phyloP scores from a whole-genome alignment of 148 eudicot species.

The Persicaria maculosa region DNA sequence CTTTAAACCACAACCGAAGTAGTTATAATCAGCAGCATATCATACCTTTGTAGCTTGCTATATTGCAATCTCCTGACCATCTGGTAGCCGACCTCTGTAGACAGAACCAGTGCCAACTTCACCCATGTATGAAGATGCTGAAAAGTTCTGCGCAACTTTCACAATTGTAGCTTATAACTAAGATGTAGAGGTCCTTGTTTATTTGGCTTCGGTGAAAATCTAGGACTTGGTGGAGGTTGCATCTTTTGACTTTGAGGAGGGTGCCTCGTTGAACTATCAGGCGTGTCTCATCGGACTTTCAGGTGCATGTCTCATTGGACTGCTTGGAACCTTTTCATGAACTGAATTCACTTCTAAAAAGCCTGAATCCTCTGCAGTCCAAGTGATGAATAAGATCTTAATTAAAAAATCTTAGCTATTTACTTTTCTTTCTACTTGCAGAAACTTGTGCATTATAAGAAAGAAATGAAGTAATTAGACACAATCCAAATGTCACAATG shows the following conservation, averaged over 20 bases:
- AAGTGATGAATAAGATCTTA: not conserved
- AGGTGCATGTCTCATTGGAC: conserved; percentile 42
- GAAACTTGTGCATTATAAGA: not conserved
- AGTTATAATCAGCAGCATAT: not conserved
- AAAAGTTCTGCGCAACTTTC: conserved; percentile 73
- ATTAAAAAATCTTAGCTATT: not conserved
- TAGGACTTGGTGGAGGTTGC: conserved; percentile 82
- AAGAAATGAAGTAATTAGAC: not conserved
- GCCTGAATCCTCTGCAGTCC: conserved; percentile 53
- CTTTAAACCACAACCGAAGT: not conserved
- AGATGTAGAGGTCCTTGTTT: conserved; percentile 72
- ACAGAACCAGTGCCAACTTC: conserved; percentile 91
- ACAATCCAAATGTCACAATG: not conserved
- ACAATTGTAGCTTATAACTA: conserved; percentile 44
- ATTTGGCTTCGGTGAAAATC: conserved; percentile 54
- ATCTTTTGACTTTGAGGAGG: conserved; percentile 43
- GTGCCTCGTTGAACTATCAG: conserved; percentile 29
- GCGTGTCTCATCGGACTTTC: conserved; percentile 23
- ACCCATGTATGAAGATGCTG: conserved; percentile 60
- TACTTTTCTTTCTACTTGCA: not conserved
- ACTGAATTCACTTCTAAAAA: conserved; percentile 47
- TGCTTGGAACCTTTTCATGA: conserved; percentile 26
- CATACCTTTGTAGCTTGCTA: conserved; percentile 87
- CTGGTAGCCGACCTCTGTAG: conserved; percentile 66
- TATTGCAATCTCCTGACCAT: conserved; percentile 80